Base-by-base conservation (phyloP, 371 early-diverging fungal genomes). In the Blyttiomyces sp. region DNA sequence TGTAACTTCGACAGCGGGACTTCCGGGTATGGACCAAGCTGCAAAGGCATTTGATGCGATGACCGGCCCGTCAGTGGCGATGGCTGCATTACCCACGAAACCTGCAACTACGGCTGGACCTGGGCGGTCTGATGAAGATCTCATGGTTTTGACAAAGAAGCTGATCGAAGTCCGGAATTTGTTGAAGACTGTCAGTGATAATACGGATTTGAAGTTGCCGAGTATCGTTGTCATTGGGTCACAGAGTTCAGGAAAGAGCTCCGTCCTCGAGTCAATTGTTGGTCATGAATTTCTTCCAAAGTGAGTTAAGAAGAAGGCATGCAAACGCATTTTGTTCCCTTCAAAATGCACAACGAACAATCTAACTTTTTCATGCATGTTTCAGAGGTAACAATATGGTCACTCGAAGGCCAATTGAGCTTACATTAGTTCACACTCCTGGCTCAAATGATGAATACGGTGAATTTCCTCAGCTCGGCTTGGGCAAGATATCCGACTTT, bases 201-300 rank as follows among this genome's bases (percentile, higher is more conserved):
- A 30, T n/a, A n/a, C 63, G 2, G 64, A 62, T 28, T 61, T 96
- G 51, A 84, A 86, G 55, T 70, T 98, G 21, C 99, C 99, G 0
- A 90, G 91, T 71, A 97, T 99, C 58, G 97, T 98, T 30, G 99
- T 98, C 4, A 85, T 99, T 63, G 99, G 99, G 1, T 89, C 94
- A 11, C 99, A 99, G 71, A 94, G 95, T 71, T 91, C 93, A 13
- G 99, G 99, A 43, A 99, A 99, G 74, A 94, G 94, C 64, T 96
- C 97, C 1, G 97, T 99, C 2, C 75, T 99, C 24, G 99, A 99
- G 72, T 93, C 96, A n/a, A 94, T 99, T 68, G 95, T 99, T 4
- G 97, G 98, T 19, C 91, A 91, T 56, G 95, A 96, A 70, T 95
- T 99, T 59, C 73, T 99, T 56, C 99, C 99, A 74, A 97, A 97